Evolutionary conservation across 768 basidiomycete species (phyloP).

Genomic region (Cystofilobasidium macerans): DNA sequence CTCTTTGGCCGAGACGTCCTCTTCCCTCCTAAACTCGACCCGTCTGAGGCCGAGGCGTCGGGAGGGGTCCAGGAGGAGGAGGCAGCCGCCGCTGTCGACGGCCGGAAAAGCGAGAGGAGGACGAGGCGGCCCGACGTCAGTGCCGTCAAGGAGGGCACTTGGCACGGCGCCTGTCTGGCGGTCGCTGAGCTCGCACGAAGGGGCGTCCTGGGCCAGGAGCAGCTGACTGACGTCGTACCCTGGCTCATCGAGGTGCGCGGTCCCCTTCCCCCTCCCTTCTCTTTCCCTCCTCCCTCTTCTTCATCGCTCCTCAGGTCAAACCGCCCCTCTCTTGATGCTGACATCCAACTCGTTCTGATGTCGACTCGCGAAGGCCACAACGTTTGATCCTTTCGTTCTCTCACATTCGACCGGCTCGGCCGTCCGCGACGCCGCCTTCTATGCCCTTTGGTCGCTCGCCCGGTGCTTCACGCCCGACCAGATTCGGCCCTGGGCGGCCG

Average conservation of each 20-base stretch:
- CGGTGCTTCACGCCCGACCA: slow-evolving; percentile 47
- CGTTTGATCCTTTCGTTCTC: slow-evolving; percentile 83
- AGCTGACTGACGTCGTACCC: slow-evolving; percentile 54
- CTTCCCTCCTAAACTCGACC: no score
- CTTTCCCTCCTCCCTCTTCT: neutral
- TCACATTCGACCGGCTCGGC: slow-evolving; percentile 87
- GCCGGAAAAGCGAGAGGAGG: no score
- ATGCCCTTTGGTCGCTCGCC: slow-evolving; percentile 89
- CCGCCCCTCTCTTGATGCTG: no score
- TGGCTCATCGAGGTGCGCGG: slow-evolving; percentile 66
- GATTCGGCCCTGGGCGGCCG: slow-evolving; percentile 51
- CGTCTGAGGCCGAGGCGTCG: no score
- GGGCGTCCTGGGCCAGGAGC: slow-evolving; percentile 52
- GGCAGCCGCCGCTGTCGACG: no score
- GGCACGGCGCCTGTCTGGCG: slow-evolving; percentile 90
- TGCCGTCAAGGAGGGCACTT: slow-evolving; percentile 56
- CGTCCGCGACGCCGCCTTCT: slow-evolving; percentile 87
- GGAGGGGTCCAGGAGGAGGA: no score
- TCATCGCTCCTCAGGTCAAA: no score
- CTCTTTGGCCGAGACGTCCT: slow-evolving; percentile 68
- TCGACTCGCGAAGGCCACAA: slow-evolving; percentile 53
- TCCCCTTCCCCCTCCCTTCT: neutral
- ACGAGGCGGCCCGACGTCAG: slow-evolving; percentile 32
- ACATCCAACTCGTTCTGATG: neutral
- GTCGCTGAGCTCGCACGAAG: slow-evolving; percentile 85